Evolutionary conservation across 2,329 filamentous ascomycete genomes (phyloP).

Genomic region (Trichoderma guizhouense): DNA sequence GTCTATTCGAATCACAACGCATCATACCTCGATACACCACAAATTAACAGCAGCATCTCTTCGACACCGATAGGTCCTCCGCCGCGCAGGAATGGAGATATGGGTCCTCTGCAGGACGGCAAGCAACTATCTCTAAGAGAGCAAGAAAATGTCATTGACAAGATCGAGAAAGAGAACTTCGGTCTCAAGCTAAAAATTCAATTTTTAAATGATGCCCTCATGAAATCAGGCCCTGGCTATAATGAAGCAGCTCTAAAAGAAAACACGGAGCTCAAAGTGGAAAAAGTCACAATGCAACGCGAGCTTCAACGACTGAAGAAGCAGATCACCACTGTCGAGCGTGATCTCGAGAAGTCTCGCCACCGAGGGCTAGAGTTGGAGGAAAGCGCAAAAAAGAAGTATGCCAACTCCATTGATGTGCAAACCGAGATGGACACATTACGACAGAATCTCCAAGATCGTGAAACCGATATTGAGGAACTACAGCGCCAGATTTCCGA

Average conservation of each 20-base stretch:
- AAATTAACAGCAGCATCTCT: conserved; percentile 73
- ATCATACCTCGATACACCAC: conserved; percentile 65
- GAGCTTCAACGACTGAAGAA: conserved; percentile 87
- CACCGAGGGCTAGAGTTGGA: conserved; percentile 79
- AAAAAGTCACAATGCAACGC: conserved; percentile 82
- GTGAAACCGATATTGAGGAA: conserved; percentile 58
- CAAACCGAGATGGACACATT: conserved; percentile 59
- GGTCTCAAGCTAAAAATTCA: conserved; percentile 95
- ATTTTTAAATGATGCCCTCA: conserved; percentile 86
- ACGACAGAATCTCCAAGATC: conserved; percentile 53
- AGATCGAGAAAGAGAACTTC: conserved; percentile 98
- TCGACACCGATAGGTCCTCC: conserved; percentile 77
- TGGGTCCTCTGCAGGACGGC: conserved; percentile 73
- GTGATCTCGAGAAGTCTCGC: conserved; percentile 79
- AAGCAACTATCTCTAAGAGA: conserved; percentile 90
- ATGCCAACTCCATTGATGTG: conserved; percentile 63
- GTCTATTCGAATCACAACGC: conserved; percentile 64
- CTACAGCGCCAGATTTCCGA: conserved; percentile 58
- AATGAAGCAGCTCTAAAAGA: conserved; percentile 87
- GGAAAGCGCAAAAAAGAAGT: conserved; percentile 73
- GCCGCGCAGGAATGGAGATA: conserved; percentile 59
- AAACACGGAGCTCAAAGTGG: conserved; percentile 93
- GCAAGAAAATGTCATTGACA: conserved; percentile 92
- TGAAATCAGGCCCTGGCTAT: conserved; percentile 83
- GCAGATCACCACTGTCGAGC: conserved; percentile 75